These are phyloP conservation scores for Peronospora destructor DNA, from an alignment of 352 stramenopile species.

Conservation along the genomic window DNA sequence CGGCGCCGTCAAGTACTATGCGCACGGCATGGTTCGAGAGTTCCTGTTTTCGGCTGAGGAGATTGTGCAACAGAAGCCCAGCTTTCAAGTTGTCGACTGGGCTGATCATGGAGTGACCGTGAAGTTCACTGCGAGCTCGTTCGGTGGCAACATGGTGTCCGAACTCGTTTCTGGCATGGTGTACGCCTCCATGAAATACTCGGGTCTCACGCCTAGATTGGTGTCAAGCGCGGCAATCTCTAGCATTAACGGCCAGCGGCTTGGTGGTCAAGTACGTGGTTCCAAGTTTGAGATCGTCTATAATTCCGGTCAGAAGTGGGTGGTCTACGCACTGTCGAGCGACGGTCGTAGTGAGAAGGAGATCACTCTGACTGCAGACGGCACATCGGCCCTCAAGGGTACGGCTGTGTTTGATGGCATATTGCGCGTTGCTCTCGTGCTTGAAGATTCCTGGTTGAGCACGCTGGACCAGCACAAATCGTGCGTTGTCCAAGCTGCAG, in stretches of 20 bases:
- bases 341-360: constrained; percentile 35
- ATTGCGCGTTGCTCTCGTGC: constrained; percentile 37
- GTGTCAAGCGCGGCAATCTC: constrained; percentile 35
- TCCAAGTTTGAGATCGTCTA: constrained; percentile 49
- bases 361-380: constrained; percentile 36
- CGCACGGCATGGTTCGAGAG: constrained; percentile 41
- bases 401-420: constrained; percentile 37
- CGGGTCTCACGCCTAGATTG: constrained; percentile 35
- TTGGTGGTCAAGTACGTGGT: constrained; percentile 21
- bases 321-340: constrained; percentile 42
- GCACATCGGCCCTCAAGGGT: constrained; percentile 30
- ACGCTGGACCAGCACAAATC: constrained; percentile 43
- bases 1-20: constrained; percentile 48
- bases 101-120: constrained; percentile 51
- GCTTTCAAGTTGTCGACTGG: constrained; percentile 50
- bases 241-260: constrained; percentile 35
- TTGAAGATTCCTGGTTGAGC: constrained; percentile 31
- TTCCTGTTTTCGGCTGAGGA: constrained; percentile 49
- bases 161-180: constrained; percentile 61
- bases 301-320: constrained; percentile 53
- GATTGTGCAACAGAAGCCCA: constrained; percentile 34
- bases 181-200: constrained; percentile 47
- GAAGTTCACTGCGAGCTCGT: constrained; percentile 27
- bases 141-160: constrained; percentile 32
- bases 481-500: constrained; percentile 38